Base-by-base conservation (phyloP, 208 protist species). In the Wallacemonas sp. region DNA sequence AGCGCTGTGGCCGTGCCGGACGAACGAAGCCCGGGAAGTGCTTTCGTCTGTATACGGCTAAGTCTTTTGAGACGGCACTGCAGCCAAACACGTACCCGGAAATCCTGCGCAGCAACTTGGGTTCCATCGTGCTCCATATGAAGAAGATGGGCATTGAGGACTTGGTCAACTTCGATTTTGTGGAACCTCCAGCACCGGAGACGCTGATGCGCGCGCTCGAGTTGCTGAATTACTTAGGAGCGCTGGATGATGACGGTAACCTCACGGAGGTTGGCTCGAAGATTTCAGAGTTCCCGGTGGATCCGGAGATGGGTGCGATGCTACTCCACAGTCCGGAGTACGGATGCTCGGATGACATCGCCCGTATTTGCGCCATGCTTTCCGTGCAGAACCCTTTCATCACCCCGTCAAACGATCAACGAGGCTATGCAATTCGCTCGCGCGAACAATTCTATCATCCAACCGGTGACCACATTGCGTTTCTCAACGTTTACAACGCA, bases 81-180 rank as follows among this genome's bases (percentile, higher is more conserved):
- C 91, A 95, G 45, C 83, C 91, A 15, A 93, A 89, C 30, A 96
- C 88, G 0, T 92, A 99, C 41, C 98, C 98, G 4, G 98, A 99
- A 78, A 99, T 99, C 75, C 94, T 99, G 67, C 88, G 98, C 42
- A 97, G 97, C 27, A 99, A 99, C 64, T 79, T 99, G 39, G 92
- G 90, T 12, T 98, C 95, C 38, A 97, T 97, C 34, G 97, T 99
- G 17, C 76, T 99, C 32, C 91, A 90, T 48, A 91, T 99, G 76
- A 99, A 99, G 50, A 97, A 97, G 34, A 97, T 99, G 91, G 98
- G 98, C 12, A 98, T 99, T 54, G 97, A 99, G 45, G 97, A 99
- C 71, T 70, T 99, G 41, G 78, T 99, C 6, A 76, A 94, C 50
- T 99, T 99, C 76, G 97, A 98, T 57, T 99, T 99, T 78, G 98